Evolutionary conservation across 116 monocot species (phyloP).

Genomic region (Zostera marina): DNA sequence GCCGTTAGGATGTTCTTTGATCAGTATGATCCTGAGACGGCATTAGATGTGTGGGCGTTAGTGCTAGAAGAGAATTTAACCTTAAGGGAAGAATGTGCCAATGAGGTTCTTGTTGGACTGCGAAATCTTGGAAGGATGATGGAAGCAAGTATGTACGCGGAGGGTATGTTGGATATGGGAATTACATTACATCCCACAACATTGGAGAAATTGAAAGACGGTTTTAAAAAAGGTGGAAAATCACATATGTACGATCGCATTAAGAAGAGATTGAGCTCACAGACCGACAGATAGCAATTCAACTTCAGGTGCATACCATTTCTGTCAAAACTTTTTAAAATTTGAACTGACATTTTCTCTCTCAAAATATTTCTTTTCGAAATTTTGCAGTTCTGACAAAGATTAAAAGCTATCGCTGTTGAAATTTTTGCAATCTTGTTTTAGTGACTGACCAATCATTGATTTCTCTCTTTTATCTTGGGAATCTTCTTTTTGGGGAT

Average conservation of each 20-base stretch:
- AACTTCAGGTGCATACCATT: constrained; percentile 1
- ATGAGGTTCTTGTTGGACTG: constrained; percentile 55
- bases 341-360: not conserved
- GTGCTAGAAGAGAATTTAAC: constrained; percentile 18
- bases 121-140: constrained; percentile 30
- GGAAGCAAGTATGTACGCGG: constrained; percentile 29
- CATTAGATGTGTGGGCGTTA: constrained; percentile 49
- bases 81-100: constrained; percentile 30
- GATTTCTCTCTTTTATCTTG: too few relatives aligned
- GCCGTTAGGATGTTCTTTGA: constrained; percentile 64
- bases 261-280: constrained; percentile 10
- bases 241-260: constrained; percentile 28
- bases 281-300: constrained; percentile 4
- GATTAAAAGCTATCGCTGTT: too few relatives aligned
- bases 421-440: too few relatives aligned
- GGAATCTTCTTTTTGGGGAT: too few relatives aligned
- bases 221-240: constrained; percentile 31
- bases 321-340: not conserved
- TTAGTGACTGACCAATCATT: too few relatives aligned
- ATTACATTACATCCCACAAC: constrained; percentile 20
- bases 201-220: constrained; percentile 36
- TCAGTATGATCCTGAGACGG: constrained; percentile 42
- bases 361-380: too few relatives aligned
- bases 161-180: constrained; percentile 47
- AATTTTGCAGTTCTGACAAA: too few relatives aligned